phyloP scores from a whole-genome alignment of 345 rosid genomes.

The Mangifera indica region DNA sequence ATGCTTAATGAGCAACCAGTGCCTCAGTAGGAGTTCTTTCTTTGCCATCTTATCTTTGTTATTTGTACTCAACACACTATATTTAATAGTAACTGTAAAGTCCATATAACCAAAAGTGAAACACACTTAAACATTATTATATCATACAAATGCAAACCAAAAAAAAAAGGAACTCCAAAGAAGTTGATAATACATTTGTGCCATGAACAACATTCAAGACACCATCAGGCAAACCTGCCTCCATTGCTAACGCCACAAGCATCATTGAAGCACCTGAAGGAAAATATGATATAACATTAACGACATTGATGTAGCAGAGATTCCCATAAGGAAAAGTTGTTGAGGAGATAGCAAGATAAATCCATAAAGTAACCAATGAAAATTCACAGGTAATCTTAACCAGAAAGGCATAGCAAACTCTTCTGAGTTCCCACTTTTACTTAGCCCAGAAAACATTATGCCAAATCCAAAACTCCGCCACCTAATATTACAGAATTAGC shows the following conservation, averaged over 20 bases:
- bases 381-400: slow-evolving; percentile 3
- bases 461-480: slow-evolving; percentile 13
- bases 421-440: slow-evolving; percentile 9
- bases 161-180: background rate
- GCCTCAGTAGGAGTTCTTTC: no score
- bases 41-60: no score
- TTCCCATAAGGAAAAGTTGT: background rate
- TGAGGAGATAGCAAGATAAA: background rate
- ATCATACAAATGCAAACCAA: slow-evolving; percentile 4
- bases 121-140: background rate
- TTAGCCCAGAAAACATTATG: background rate
- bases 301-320: background rate
- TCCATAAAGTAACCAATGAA: background rate
- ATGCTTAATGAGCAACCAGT: background rate
- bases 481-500: background rate
- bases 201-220: slow-evolving; percentile 48
- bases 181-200: slow-evolving; percentile 31
- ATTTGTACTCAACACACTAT: background rate
- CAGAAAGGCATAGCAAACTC: background rate
- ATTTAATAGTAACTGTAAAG: background rate
- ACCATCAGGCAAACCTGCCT: slow-evolving; percentile 45
- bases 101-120: background rate
- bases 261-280: slow-evolving; percentile 37
- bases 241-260: slow-evolving; percentile 38
- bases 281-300: slow-evolving; percentile 5